Base-by-base conservation (phyloP, 192 early-diverging fungal species). In the Dissophora globulifera region DNA sequence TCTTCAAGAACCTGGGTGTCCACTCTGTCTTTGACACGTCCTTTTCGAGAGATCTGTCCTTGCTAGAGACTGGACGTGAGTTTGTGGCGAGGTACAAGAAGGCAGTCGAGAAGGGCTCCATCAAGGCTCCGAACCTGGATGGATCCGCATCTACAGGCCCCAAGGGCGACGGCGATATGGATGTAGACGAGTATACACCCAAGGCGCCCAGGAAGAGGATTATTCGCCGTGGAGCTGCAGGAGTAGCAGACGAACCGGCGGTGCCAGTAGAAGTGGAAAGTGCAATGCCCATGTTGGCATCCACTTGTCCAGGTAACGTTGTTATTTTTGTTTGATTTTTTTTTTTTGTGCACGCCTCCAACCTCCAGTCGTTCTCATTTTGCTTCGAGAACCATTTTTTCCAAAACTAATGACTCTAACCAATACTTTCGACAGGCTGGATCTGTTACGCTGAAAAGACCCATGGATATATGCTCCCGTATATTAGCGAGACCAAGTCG, bases 361-460 rank as follows among this genome's bases (percentile, higher is more conserved):
- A n/a, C n/a, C n/a, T n/a, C n/a, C n/a, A 43, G 6, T 15, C 40
- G 10, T 38, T 38, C 13, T 38, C 13, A 6, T 9, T 38, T 6
- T 38, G 35, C 35, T 38, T 6, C n/a, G 10, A 17, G 9, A 6
- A 4, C 43, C n/a, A 9, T 45, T 45, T 5, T 6, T n/a, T n/a
- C n/a, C n/a, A n/a, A n/a, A n/a, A n/a, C n/a, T n/a, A n/a, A n/a
- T n/a, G n/a, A n/a, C n/a, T n/a, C n/a, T n/a, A n/a, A n/a, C n/a
- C n/a, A n/a, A n/a, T n/a, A n/a, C n/a, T n/a, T n/a, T n/a, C n/a
- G n/a, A 31, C 69, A 62, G 95, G 96, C 15, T 99, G 96, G 96
- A 93, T 99, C 25, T 99, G 98, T 81, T 99, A 99, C 63, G 95
- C 95, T 13, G 98, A 99, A 82, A 99, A 98, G 81, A 98, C 98